Evolutionary conservation across 2,329 filamentous ascomycete species (phyloP).

Genomic region (Fusarium nurragi): DNA sequence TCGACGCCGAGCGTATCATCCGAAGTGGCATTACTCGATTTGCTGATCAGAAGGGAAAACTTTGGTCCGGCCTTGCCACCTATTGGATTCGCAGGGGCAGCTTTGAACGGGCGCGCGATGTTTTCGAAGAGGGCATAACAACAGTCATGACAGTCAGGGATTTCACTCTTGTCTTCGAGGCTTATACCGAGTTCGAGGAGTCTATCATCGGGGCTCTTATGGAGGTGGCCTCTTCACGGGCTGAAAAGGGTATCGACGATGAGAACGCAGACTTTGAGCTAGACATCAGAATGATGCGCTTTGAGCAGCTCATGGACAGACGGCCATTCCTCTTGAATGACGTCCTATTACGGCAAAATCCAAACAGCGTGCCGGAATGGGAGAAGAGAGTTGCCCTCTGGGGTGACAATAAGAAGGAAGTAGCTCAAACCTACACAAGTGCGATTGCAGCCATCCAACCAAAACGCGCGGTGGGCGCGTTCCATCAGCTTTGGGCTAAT

Average conservation of each 20-base stretch:
- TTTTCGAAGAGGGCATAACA: constrained; percentile 95
- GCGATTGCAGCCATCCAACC: constrained; percentile 93
- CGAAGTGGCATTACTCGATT: constrained; percentile 91
- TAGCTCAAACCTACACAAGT: constrained; percentile 93
- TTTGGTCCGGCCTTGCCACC: constrained; percentile 94
- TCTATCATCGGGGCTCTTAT: constrained; percentile 91
- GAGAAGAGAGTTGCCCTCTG: constrained; percentile 95
- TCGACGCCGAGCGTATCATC: constrained; percentile 92
- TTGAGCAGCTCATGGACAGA: constrained; percentile 97
- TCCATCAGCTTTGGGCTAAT: constrained; percentile 94
- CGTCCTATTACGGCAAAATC: constrained; percentile 92
- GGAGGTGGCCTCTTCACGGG: constrained; percentile 82
- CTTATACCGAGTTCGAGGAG: constrained; percentile 96
- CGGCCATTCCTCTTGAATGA: constrained; percentile 96
- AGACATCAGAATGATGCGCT: constrained; percentile 96
- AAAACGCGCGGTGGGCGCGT: constrained; percentile 92
- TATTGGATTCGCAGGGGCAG: constrained; percentile 96
- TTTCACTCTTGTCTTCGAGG: constrained; percentile 95
- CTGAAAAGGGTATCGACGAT: constrained; percentile 80
- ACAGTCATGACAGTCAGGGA: constrained; percentile 99
- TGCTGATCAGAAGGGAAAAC: constrained; percentile 89
- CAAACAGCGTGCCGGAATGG: constrained; percentile 96
- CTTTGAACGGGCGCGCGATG: constrained; percentile 90
- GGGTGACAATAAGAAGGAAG: constrained; percentile 90
- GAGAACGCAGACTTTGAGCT: constrained; percentile 91